Evolutionary conservation across 78 protist species (phyloP).

Genomic region (Fonticula alba): DNA sequence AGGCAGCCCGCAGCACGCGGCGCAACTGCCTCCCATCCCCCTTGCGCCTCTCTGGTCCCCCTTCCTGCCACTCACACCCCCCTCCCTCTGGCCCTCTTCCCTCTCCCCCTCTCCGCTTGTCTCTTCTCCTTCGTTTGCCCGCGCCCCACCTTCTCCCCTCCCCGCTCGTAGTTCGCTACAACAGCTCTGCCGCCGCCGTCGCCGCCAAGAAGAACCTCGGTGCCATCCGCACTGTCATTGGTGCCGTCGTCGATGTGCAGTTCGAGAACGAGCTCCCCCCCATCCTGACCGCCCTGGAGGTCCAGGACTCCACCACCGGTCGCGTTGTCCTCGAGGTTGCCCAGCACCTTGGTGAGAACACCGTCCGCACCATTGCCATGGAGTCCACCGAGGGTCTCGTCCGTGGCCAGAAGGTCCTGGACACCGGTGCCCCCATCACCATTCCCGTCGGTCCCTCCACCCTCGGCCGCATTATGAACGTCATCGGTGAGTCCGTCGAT

Average conservation of each 20-base stretch:
- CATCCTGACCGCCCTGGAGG: conserved; percentile 84
- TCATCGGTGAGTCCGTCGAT: conserved; percentile 94
- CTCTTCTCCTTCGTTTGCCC: too few species aligned
- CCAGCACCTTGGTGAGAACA: conserved; percentile 86
- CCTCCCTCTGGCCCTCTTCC: too few species aligned
- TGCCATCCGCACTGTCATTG: conserved; percentile 53
- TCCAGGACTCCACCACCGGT: conserved; percentile 23
- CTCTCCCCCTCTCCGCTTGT: too few species aligned
- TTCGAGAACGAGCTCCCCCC: conserved; percentile 84
- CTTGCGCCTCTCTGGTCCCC: too few species aligned
- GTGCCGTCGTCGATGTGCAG: conserved; percentile 96
- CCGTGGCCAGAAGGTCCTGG: conserved; percentile 66
- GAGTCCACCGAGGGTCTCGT: conserved; percentile 92
- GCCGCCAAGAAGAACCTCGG: too few species aligned
- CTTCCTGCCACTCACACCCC: too few species aligned
- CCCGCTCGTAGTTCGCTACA: too few species aligned
- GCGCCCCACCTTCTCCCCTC: too few species aligned
- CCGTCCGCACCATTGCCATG: conserved; percentile 94
- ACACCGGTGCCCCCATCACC: conserved; percentile 79
- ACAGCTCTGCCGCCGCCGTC: too few species aligned
- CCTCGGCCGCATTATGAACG: conserved; percentile 98
- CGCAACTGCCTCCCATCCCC: too few species aligned
- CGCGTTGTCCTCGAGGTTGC: conserved; percentile 88
- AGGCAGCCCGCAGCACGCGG: too few species aligned
- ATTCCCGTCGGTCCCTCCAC: conserved; percentile 89